These are phyloP conservation scores for Pinus tabuliformis DNA, from an alignment of 75 land plant species.

Conservation along the genomic window DNA sequence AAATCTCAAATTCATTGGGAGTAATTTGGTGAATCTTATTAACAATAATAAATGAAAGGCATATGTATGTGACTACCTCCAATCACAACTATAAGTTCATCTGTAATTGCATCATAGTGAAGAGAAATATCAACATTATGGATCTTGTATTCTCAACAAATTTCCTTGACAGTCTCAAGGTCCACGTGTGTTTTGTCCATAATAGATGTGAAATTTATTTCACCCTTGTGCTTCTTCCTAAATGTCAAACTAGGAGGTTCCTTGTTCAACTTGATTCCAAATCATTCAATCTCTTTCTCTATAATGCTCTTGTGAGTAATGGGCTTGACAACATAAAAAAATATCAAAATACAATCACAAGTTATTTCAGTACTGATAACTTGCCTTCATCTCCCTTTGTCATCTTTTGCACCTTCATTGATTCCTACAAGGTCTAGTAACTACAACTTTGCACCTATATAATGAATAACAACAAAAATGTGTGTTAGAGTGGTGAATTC, in stretches of 20 bases:
- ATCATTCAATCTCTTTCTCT: conserved; percentile 98
- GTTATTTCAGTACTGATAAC: conserved; percentile 98
- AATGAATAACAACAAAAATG: no score
- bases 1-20: conserved; percentile 90
- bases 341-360: conserved; percentile 95
- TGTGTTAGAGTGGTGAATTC: no score
- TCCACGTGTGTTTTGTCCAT: conserved; percentile 78
- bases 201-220: conserved; percentile 94
- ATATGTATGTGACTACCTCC: conserved; percentile 96
- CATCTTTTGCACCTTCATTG: no score
- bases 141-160: conserved; percentile 96
- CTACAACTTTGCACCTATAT: no score
- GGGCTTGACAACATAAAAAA: conserved; percentile 98
- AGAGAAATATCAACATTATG: conserved; percentile 97
- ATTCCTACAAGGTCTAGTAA: no score
- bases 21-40: conserved; percentile 99
- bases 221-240: conserved; percentile 97
- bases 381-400: conserved; percentile 18
- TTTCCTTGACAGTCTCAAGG: conserved; percentile 97
- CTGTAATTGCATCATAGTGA: conserved; percentile 98
- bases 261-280: conserved; percentile 97
- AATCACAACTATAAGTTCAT: conserved; percentile 98
- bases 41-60: conserved; percentile 93
- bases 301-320: conserved; percentile 98
- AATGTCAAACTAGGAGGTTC: conserved; percentile 94